A percentile compares a stretch with the other conserved stretches of the same genome.
These are phyloP conservation scores for Clonostachys chloroleuca DNA, from an alignment of 2,329 filamentous ascomycete genomes.

Conservation along the genomic window DNA sequence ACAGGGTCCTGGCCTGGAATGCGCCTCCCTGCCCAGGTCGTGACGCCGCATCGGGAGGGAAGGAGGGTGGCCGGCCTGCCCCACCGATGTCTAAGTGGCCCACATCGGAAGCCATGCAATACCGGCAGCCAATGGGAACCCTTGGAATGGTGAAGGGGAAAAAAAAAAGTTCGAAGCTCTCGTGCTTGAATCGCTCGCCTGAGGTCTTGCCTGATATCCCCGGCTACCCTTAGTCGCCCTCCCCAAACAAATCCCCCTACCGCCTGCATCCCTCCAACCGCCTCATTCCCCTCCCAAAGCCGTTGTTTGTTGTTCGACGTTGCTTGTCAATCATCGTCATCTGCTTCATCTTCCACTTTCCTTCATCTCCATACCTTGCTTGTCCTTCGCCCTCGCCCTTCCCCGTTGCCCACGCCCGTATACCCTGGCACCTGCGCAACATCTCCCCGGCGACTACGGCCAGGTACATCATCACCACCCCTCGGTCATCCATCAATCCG, in stretches of 20 bases:
- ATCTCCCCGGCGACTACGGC: too few species aligned
- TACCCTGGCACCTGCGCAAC: too few species aligned
- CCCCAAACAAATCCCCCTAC: neutral
- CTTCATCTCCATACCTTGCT: neutral
- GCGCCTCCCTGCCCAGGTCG: constrained; percentile 1
- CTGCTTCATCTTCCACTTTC: constrained; percentile 3
- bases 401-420: too few species aligned
- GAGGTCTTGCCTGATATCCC: constrained; percentile 2
- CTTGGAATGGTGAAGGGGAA: constrained; percentile 13
- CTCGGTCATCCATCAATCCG: too few species aligned
- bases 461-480: too few species aligned
- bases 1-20: neutral
- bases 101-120: constrained; percentile 13
- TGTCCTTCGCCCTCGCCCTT: neutral
- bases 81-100: constrained; percentile 21
- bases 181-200: constrained; percentile 13
- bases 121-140: constrained; percentile 22
- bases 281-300: neutral
- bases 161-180: constrained; percentile 31
- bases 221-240: neutral
- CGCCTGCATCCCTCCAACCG: neutral
- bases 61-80: constrained; percentile 6
- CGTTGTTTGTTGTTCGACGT: neutral
- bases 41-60: constrained; percentile 3
- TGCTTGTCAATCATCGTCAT: constrained; percentile 1